Evolutionary conservation across 805 yeast species (phyloP).

Genomic region (Starmerella floricola): DNA sequence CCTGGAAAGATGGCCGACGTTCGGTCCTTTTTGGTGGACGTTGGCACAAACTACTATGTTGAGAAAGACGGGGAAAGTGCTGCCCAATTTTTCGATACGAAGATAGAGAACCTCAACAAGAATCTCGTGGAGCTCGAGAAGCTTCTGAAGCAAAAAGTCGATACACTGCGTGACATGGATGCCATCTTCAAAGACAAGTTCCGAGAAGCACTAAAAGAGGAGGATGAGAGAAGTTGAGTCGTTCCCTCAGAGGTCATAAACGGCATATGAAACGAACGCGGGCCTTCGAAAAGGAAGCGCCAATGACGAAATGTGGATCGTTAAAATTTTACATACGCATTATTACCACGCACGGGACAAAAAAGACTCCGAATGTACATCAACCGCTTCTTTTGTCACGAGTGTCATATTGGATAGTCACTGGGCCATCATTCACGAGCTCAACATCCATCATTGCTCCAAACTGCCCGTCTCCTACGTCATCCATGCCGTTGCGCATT

Average conservation of each 20-base stretch:
- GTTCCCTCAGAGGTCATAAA: background rate
- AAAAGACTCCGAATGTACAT: no score
- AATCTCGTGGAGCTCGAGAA: slow-evolving; percentile 65
- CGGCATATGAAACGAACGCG: no score
- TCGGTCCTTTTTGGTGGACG: slow-evolving; percentile 71
- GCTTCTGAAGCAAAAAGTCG: slow-evolving; percentile 63
- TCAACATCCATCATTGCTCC: slow-evolving; percentile 97
- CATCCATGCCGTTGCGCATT: slow-evolving; percentile 38
- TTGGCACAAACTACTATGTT: slow-evolving; percentile 92
- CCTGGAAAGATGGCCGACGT: slow-evolving; percentile 65
- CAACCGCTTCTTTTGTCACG: background rate
- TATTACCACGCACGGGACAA: background rate
- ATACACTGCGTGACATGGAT: slow-evolving; percentile 50
- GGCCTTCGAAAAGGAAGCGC: no score
- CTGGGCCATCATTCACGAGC: slow-evolving; percentile 85
- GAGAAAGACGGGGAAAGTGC: slow-evolving; percentile 66
- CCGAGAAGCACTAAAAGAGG: slow-evolving; percentile 9
- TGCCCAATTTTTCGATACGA: slow-evolving; percentile 54
- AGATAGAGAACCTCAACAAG: slow-evolving; percentile 56
- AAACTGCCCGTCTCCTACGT: slow-evolving; percentile 77
- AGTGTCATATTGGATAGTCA: slow-evolving; percentile 73
- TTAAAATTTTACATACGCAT: background rate
- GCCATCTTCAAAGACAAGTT: slow-evolving; percentile 23
- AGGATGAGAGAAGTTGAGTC: background rate
- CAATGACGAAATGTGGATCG: no score